Conservation (phyloP, 2,329 filamentous ascomycete species). For the Penicillium sp. region DNA sequence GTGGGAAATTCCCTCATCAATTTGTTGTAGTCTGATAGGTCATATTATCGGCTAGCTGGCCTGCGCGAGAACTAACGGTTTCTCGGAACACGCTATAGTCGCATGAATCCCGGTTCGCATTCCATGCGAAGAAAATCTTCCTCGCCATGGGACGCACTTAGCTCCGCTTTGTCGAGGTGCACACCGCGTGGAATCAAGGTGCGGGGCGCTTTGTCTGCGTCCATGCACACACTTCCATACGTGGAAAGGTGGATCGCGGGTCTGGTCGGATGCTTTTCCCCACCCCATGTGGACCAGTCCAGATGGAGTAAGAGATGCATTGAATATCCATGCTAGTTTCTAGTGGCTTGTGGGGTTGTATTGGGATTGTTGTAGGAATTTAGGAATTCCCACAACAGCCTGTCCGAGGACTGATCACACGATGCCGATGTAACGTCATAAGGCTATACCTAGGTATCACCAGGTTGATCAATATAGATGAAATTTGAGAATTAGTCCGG, state of each 20-base stretch:
- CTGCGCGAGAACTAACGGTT: neutral
- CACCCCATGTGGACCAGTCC: neutral
- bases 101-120: neutral
- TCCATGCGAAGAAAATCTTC: neutral
- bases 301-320: neutral
- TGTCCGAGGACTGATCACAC: neutral
- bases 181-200: neutral
- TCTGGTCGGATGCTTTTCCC: neutral
- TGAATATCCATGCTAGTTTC: neutral
- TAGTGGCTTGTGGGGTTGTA: no score
- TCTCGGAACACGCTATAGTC: neutral
- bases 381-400: no score
- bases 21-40: neutral
- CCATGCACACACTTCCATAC: neutral
- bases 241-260: neutral
- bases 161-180: neutral
- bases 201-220: neutral
- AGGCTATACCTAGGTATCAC: neutral
- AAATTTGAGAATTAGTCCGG: neutral
- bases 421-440: neutral
- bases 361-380: neutral
- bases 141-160: no score
- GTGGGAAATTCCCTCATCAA: neutral
- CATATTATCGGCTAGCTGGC: neutral
- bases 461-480: neutral